A percentile compares a stretch with the other conserved stretches of the same genome.
Conservation (phyloP, 805 yeast genomes). For the Barnettozyma sucrosica region DNA sequence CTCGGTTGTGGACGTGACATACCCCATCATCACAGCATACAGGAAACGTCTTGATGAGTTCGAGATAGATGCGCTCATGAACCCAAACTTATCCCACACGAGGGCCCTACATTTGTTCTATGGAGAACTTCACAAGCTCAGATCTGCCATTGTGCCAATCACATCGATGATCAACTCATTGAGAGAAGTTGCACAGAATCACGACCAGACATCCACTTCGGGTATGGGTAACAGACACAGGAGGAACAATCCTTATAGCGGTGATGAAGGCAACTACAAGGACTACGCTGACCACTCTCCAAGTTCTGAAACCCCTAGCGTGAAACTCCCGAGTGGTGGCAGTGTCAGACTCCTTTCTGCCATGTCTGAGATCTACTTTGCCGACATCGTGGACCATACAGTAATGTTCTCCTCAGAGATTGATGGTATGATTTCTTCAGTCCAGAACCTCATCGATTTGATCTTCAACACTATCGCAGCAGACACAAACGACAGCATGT, state of each 20-base stretch:
- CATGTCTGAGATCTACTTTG: slow-evolving; percentile 41
- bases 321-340: no score
- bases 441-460: slow-evolving; percentile 44
- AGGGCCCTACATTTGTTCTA: slow-evolving; percentile 47
- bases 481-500: slow-evolving; percentile 49
- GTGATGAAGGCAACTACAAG: no score
- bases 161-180: slow-evolving; percentile 43
- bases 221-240: not conserved
- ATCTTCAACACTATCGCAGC: slow-evolving; percentile 54
- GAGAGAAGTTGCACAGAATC: slow-evolving; percentile 31
- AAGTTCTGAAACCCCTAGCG: no score
- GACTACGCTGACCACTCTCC: no score
- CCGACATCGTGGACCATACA: slow-evolving; percentile 54
- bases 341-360: slow-evolving; percentile 36
- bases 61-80: slow-evolving; percentile 38
- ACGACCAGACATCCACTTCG: no score
- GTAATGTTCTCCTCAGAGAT: slow-evolving; percentile 46
- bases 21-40: slow-evolving; percentile 50
- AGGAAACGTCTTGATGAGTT: slow-evolving; percentile 41
- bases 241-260: no score
- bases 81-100: slow-evolving; percentile 46
- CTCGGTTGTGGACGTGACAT: slow-evolving; percentile 46
- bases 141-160: slow-evolving; percentile 42
- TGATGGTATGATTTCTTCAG: slow-evolving; percentile 45
- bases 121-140: slow-evolving; percentile 44